These are phyloP conservation scores for Russula compacta DNA, from an alignment of 768 basidiomycete genomes.

Conservation along the genomic window DNA sequence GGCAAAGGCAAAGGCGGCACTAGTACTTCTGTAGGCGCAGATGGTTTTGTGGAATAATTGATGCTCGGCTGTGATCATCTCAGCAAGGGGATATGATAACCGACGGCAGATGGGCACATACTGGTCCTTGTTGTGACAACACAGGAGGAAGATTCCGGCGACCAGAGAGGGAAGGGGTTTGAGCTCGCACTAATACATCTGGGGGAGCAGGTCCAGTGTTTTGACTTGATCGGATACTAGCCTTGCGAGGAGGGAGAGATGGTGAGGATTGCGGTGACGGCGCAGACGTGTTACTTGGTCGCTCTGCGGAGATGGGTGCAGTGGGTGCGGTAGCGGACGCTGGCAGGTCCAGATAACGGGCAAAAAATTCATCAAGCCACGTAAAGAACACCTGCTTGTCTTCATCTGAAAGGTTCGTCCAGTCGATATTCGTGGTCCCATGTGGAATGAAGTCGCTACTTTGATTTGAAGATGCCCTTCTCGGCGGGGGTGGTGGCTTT, in stretches of 20 bases:
- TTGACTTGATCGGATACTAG: background rate
- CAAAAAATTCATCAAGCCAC: constrained; percentile 80
- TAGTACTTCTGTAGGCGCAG: background rate
- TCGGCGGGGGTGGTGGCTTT: constrained; percentile 2
- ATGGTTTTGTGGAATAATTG: constrained; percentile 13
- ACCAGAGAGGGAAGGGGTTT: background rate
- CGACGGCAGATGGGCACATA: background rate
- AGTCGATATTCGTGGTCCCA: constrained; percentile 40
- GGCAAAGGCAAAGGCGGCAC: background rate
- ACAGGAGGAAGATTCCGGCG: constrained; percentile 8
- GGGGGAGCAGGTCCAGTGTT: background rate
- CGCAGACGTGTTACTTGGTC: background rate
- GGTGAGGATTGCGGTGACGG: background rate
- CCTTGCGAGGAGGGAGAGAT: background rate
- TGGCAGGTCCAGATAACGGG: constrained; percentile 31
- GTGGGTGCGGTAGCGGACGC: background rate
- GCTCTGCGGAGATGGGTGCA: background rate
- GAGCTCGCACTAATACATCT: background rate
- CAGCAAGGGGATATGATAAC: background rate
- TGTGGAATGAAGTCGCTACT: background rate
- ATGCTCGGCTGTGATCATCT: constrained; percentile 10
- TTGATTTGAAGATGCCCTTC: background rate
- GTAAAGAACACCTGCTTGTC: constrained; percentile 67
- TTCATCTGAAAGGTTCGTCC: constrained; percentile 54
- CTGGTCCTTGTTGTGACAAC: constrained; percentile 4